Evolutionary conservation across 345 rosid species (phyloP).

Genomic region (Populus ilicifolia): DNA sequence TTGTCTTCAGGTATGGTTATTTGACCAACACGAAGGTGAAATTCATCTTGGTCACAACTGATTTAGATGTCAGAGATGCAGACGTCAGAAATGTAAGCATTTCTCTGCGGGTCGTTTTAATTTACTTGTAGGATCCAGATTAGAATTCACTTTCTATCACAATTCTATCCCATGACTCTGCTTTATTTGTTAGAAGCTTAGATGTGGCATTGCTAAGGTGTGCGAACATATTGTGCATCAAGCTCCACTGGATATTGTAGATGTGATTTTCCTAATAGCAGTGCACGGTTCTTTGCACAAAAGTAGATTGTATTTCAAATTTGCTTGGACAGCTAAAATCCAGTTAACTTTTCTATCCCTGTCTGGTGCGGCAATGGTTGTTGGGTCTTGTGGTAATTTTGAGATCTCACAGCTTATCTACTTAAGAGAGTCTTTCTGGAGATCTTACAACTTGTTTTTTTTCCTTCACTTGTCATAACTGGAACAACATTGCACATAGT

Average conservation of each 20-base stretch:
- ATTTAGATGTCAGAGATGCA: constrained; percentile 83
- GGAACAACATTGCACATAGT: not conserved
- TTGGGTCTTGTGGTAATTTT: not conserved
- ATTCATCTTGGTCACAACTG: constrained; percentile 80
- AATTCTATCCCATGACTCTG: not conserved
- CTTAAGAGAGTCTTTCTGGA: not conserved
- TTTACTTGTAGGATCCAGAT: not conserved
- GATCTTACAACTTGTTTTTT: not conserved
- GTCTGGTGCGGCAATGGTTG: not conserved
- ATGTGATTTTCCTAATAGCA: not conserved
- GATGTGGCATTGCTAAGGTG: not conserved
- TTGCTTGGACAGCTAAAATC: not conserved
- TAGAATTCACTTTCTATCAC: not conserved
- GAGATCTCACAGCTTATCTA: not conserved
- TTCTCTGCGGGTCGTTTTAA: not conserved
- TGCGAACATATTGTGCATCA: not conserved
- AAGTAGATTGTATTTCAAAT: not conserved
- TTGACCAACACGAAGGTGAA: constrained; percentile 96
- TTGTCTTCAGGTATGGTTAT: constrained; percentile 69
- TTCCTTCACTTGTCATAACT: not conserved
- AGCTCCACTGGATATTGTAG: not conserved
- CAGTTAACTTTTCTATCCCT: not conserved
- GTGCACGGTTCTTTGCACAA: not conserved
- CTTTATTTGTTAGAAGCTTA: not conserved
- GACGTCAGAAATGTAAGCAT: constrained; percentile 83